Conservation (phyloP, 257 asterid genomes). For the Ocimum tenuiflorum region DNA sequence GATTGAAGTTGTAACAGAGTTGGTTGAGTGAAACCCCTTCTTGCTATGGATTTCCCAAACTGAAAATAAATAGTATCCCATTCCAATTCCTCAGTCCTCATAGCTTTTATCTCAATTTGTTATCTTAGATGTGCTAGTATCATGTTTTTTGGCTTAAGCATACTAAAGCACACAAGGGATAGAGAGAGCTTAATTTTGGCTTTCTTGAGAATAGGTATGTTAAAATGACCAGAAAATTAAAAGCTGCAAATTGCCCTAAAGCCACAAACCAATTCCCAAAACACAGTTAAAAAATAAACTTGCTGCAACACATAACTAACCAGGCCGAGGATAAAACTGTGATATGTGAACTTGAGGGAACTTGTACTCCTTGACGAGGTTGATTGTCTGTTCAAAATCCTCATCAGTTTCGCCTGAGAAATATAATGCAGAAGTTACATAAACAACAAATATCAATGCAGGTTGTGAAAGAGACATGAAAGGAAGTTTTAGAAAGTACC, state of each 20-base stretch:
- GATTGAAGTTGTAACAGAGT: no score
- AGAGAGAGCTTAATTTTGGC: neutral
- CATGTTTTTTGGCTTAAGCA: neutral
- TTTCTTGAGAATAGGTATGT: neutral
- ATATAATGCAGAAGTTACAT: neutral
- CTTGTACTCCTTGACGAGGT: conserved; percentile 74
- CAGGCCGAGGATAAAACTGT: conserved; percentile 91
- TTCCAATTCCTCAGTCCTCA: no score
- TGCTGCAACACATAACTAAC: conserved; percentile 31
- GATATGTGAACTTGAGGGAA: conserved; percentile 91
- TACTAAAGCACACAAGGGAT: neutral
- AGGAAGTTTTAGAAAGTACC: conserved; percentile 41
- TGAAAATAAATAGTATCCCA: neutral
- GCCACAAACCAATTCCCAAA: neutral
- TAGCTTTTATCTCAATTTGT: no score
- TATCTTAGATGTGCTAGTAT: neutral
- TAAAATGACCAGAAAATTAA: neutral
- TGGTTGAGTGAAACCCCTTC: neutral
- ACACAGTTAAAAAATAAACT: neutral
- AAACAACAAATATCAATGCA: conserved; percentile 8
- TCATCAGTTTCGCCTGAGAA: conserved; percentile 88
- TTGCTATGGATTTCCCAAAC: neutral
- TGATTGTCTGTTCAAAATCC: conserved; percentile 69
- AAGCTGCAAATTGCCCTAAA: neutral
- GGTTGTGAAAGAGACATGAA: neutral